A percentile compares a stretch with the other conserved stretches of the same genome.
phyloP scores from a whole-genome alignment of 129 eudicot genomes.

The Chrysanthemum lavandulifolium region DNA sequence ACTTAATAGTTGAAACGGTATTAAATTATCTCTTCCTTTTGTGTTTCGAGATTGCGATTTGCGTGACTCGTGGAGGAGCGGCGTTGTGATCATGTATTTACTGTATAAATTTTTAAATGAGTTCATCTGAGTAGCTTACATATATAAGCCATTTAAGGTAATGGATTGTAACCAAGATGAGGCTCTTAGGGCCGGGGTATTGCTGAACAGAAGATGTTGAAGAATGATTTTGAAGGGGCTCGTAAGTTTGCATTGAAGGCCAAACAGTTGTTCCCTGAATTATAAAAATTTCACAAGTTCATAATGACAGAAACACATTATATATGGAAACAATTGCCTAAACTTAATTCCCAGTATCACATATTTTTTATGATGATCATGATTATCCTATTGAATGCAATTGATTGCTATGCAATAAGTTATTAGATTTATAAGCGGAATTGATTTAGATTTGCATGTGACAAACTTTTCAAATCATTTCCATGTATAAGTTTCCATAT shows the following conservation, averaged over 20 bases:
- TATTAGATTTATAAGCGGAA: too few relatives aligned
- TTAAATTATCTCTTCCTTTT: not conserved
- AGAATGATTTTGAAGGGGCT: conserved; percentile 81
- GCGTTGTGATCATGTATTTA: not conserved
- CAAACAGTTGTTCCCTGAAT: conserved; percentile 57
- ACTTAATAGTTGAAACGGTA: not conserved
- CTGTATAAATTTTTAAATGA: not conserved
- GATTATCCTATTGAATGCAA: too few relatives aligned
- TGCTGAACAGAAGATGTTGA: conserved; percentile 78
- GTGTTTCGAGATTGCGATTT: conserved; percentile 29
- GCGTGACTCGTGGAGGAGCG: conserved; percentile 18
- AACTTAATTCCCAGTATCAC: too few relatives aligned
- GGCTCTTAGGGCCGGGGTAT: conserved; percentile 65
- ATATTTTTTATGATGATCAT: too few relatives aligned
- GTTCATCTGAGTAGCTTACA: conserved; percentile 24
- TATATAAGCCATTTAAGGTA: conserved; percentile 5
- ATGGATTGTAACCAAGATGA: conserved; percentile 96
- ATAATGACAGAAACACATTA: too few relatives aligned
- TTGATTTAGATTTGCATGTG: too few relatives aligned
- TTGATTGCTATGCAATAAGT: too few relatives aligned
- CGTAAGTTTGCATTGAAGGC: conserved; percentile 71
- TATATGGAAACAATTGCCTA: too few relatives aligned
- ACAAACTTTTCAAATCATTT: too few relatives aligned
- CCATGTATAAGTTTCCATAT: too few relatives aligned
- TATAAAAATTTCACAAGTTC: conserved; percentile 38